Evolutionary conservation across 176 grass and related monocot genomes (phyloP).

Genomic region (Hsuehochloa calcarea): DNA sequence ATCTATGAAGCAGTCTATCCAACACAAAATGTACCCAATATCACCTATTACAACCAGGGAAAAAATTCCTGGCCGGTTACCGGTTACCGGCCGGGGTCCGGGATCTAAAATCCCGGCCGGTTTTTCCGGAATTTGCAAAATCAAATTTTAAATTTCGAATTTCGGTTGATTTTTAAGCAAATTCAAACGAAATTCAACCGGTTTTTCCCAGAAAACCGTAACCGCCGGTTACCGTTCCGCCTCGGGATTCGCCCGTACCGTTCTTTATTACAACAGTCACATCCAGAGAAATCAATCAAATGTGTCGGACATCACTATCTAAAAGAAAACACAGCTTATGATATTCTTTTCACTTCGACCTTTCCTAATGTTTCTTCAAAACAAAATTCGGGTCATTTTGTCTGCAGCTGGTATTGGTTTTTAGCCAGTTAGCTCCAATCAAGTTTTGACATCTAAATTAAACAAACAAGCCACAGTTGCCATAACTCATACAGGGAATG

Average conservation of each 20-base stretch:
- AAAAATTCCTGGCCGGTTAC: no score
- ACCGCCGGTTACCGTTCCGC: no score
- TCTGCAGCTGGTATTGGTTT: constrained; percentile 18
- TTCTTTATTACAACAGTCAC: constrained; percentile 20
- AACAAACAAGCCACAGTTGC: neutral
- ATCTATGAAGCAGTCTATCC: constrained; percentile 1
- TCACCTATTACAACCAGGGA: no score
- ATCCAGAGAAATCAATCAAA: neutral
- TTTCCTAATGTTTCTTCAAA: constrained; percentile 18
- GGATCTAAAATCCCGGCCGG: no score
- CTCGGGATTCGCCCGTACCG: no score
- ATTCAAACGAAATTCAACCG: no score
- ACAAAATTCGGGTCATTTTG: constrained; percentile 12
- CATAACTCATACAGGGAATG: constrained; percentile 5
- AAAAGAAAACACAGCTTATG: constrained; percentile 5
- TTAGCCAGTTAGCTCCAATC: neutral
- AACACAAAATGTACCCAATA: constrained; percentile 15
- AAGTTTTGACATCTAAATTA: constrained; percentile 21
- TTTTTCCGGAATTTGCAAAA: no score
- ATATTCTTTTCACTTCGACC: neutral
- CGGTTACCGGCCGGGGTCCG: no score
- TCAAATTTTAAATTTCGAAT: no score
- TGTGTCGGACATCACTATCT: neutral
- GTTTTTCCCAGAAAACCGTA: no score
- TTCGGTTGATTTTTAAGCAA: no score